Evolutionary conservation across 306 rosid genomes (phyloP).

Genomic region (Cyclanthera cordifolia): DNA sequence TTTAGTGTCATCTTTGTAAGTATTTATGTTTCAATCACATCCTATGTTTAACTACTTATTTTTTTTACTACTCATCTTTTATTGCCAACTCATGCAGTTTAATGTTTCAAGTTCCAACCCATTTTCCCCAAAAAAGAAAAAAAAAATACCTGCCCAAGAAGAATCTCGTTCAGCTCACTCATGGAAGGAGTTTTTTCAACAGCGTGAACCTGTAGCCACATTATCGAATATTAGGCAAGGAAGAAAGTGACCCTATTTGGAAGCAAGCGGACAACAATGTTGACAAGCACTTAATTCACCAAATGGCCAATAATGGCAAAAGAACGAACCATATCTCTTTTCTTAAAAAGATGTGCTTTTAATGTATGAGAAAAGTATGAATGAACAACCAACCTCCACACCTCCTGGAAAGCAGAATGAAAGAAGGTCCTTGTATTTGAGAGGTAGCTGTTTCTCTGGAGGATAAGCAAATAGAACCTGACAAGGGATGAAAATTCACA

Average conservation of each 20-base stretch:
- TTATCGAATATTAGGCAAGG: neutral
- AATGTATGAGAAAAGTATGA: neutral
- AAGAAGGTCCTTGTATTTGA: conserved; percentile 76
- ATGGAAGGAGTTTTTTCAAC: conserved; percentile 95
- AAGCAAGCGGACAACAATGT: neutral
- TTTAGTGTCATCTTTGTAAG: neutral
- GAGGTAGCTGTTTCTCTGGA: conserved; percentile 72
- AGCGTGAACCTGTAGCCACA: conserved; percentile 72
- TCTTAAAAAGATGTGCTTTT: neutral
- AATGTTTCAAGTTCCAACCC: neutral
- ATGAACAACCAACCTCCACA: conserved; percentile 53
- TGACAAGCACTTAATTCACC: neutral
- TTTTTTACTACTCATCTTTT: neutral
- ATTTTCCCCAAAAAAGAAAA: neutral
- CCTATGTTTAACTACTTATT: neutral
- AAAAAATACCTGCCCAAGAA: conserved; percentile 70
- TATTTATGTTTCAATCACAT: neutral
- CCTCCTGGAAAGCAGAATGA: conserved; percentile 96
- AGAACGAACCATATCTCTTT: neutral
- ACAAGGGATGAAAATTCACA: conserved; percentile 2
- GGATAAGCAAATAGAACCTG: conserved; percentile 91
- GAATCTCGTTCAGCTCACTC: conserved; percentile 96
- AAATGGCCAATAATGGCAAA: neutral
- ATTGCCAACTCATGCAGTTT: neutral
- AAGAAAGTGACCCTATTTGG: neutral